These are phyloP conservation scores for Fusarium chaquense DNA, from an alignment of 2,329 filamentous ascomycete species.

Conservation along the genomic window DNA sequence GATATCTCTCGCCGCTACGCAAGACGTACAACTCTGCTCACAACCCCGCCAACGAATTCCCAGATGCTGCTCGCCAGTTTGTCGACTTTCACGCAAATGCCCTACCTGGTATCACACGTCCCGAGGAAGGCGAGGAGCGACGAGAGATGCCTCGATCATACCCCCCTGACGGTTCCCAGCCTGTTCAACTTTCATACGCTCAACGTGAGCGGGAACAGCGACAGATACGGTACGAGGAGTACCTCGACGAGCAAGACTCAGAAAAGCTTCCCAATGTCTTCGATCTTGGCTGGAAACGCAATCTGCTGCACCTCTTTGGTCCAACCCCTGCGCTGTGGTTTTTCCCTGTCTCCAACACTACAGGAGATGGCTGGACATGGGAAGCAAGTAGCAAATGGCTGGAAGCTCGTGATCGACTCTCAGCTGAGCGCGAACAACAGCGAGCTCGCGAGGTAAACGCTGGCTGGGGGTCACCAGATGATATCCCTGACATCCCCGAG, in stretches of 20 bases:
- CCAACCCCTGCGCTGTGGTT: slow-evolving; percentile 78
- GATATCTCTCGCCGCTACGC: slow-evolving; percentile 86
- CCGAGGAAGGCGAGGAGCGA: slow-evolving; percentile 81
- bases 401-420: slow-evolving; percentile 74
- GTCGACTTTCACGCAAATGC: slow-evolving; percentile 86
- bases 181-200: slow-evolving; percentile 64
- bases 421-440: slow-evolving; percentile 68
- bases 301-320: slow-evolving; percentile 86
- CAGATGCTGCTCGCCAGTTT: slow-evolving; percentile 75
- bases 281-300: slow-evolving; percentile 85
- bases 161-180: slow-evolving; percentile 51
- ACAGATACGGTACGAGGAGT: slow-evolving; percentile 71
- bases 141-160: slow-evolving; percentile 48
- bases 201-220: slow-evolving; percentile 68
- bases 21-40: slow-evolving; percentile 74
- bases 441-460: slow-evolving; percentile 72
- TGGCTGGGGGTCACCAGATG: slow-evolving; percentile 69
- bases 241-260: slow-evolving; percentile 90
- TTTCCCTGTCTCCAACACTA: slow-evolving; percentile 85
- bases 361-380: slow-evolving; percentile 95
- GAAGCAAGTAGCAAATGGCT: slow-evolving; percentile 85
- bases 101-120: slow-evolving; percentile 81
- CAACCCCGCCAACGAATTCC: slow-evolving; percentile 62
- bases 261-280: slow-evolving; percentile 93
- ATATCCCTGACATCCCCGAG: slow-evolving; percentile 45